phyloP scores from a whole-genome alignment of 495 filamentous ascomycete genomes.

The Penicillium goetzii region DNA sequence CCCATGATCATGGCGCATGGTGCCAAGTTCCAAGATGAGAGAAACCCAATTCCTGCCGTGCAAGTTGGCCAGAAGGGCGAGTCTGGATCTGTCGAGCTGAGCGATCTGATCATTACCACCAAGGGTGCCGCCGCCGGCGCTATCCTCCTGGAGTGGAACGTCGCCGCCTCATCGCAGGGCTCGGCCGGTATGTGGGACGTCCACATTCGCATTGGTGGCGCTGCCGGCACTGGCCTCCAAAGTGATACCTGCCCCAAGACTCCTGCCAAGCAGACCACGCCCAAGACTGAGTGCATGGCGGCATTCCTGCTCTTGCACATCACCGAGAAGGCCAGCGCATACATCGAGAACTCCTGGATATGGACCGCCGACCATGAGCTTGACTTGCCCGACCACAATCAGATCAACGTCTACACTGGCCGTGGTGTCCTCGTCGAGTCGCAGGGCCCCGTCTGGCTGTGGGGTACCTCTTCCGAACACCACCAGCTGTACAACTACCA shows the following conservation, averaged over 20 bases:
- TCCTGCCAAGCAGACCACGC: slow-evolving; percentile 58
- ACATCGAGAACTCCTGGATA: slow-evolving; percentile 92
- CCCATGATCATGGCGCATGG: slow-evolving; percentile 86
- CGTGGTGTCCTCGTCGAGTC: slow-evolving; percentile 81
- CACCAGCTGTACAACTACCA: slow-evolving; percentile 90
- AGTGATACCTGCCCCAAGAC: slow-evolving; percentile 70
- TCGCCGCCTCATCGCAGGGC: slow-evolving; percentile 67
- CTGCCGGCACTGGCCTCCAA: slow-evolving; percentile 79
- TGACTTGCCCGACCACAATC: slow-evolving; percentile 72
- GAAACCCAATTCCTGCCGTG: slow-evolving; percentile 64
- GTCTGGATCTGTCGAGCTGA: slow-evolving; percentile 77
- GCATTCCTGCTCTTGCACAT: slow-evolving; percentile 85
- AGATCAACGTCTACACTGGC: slow-evolving; percentile 91
- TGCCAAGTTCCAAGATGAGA: slow-evolving; percentile 66
- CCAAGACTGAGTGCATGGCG: slow-evolving; percentile 64
- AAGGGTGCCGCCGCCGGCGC: slow-evolving; percentile 80
- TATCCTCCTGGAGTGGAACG: slow-evolving; percentile 90
- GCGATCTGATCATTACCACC: slow-evolving; percentile 65
- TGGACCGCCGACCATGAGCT: slow-evolving; percentile 96
- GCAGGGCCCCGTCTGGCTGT: slow-evolving; percentile 61
- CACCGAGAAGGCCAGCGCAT: slow-evolving; percentile 68
- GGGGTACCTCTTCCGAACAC: slow-evolving; percentile 85
- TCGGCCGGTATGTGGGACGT: slow-evolving; percentile 88
- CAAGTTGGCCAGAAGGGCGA: slow-evolving; percentile 82
- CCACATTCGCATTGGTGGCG: slow-evolving; percentile 82